A percentile compares a stretch with the other conserved stretches of the same genome.
Evolutionary conservation across 208 protist genomes (phyloP).

Genomic region (Acanthamoeba rhysodes): DNA sequence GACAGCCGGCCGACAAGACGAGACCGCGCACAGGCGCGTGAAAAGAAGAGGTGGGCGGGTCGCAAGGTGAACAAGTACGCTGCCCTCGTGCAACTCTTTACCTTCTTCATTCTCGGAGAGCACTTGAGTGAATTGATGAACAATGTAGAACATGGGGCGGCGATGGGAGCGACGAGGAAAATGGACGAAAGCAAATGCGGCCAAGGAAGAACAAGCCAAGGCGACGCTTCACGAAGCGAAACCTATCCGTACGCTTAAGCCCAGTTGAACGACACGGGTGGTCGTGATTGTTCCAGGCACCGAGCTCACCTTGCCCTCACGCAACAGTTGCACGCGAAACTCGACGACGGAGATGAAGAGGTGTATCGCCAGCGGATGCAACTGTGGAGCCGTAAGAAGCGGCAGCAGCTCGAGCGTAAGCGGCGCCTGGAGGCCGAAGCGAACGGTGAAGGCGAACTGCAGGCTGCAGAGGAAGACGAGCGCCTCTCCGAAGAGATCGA

Average conservation of each 20-base stretch:
- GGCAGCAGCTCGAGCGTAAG: conserved; percentile 6
- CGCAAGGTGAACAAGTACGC: conserved; percentile 48
- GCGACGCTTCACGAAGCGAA: neutral
- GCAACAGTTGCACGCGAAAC: neutral
- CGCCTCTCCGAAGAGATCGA: neutral
- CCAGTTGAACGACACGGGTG: too few species aligned
- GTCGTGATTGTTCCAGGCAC: too few species aligned
- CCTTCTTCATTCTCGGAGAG: neutral
- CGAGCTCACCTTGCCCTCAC: neutral
- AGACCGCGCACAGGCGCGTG: neutral
- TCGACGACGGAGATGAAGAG: conserved; percentile 25
- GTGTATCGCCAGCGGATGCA: neutral
- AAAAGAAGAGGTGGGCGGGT: conserved; percentile 15
- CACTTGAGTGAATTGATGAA: too few species aligned
- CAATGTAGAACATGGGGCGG: neutral
- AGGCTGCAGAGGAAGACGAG: neutral
- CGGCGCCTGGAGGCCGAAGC: neutral
- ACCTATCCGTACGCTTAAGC: neutral
- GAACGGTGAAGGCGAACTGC: neutral
- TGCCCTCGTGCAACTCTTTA: neutral
- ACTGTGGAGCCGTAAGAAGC: neutral
- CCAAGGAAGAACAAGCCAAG: neutral
- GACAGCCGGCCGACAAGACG: neutral
- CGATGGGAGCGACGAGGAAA: neutral
- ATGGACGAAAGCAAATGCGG: neutral